phyloP scores from a whole-genome alignment of 345 rosid species.

The Euphorbia lathyris region DNA sequence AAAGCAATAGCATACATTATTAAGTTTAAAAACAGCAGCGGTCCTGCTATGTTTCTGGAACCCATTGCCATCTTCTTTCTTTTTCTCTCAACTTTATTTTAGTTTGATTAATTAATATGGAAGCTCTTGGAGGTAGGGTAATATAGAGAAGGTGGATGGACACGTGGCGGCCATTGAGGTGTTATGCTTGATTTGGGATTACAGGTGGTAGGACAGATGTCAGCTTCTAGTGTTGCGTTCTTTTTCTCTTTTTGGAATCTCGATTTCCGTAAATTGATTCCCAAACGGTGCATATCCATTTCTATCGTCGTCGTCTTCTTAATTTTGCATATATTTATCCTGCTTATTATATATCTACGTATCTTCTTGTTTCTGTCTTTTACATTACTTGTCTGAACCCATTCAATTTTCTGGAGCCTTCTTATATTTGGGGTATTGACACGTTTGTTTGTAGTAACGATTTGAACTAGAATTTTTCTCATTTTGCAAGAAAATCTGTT shows the following conservation, averaged over 20 bases:
- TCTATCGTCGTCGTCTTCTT: not conserved
- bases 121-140: not conserved
- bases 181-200: not conserved
- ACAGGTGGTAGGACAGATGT: constrained; percentile 25
- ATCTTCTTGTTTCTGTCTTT: too few species aligned
- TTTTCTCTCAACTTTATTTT: not conserved
- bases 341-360: not conserved
- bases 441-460: too few species aligned
- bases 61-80: constrained; percentile 50
- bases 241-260: not conserved
- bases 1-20: constrained; percentile 67
- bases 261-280: not conserved
- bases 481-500: too few species aligned
- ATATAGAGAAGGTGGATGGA: constrained; percentile 10
- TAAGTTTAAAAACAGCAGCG: constrained; percentile 82
- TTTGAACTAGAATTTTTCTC: too few species aligned
- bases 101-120: not conserved
- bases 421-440: too few species aligned
- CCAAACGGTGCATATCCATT: constrained; percentile 18
- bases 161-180: constrained; percentile 4
- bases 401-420: too few species aligned
- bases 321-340: not conserved
- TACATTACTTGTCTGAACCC: too few species aligned
- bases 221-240: not conserved
- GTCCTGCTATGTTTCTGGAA: constrained; percentile 85